Base-by-base conservation (phyloP, 2,329 filamentous ascomycete genomes). In the Sclerotinia sclerotiorum region DNA sequence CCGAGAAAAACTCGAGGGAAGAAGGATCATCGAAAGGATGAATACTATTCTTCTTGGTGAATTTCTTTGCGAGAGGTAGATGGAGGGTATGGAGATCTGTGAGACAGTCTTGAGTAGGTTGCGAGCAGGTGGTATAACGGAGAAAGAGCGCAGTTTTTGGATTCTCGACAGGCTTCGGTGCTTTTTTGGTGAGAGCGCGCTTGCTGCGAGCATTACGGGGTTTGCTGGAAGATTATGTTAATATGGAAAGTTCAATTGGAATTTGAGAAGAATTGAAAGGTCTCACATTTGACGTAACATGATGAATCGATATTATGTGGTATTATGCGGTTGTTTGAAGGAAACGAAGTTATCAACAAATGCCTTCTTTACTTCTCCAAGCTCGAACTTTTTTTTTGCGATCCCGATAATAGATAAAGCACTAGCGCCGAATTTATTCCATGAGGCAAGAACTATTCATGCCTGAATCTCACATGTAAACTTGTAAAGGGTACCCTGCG, bases 11-110 rank as follows among this genome's bases (percentile, higher is more conserved):
- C 81, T 97, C 93, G 73, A 98, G 86, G 65, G 91, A 94, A 39
- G 90, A 84, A 72, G 91, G 83, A 79, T 96, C 93, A 80, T 97
- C 94, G 80, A 99, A 99, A 2, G 95, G 95, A 80, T 95, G 93
- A 75, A 97, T 90, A 74, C 88, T 85, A 81, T 99, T 99, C 84
- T 98, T 98, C 86, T 98, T 99, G 81, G 88, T 92, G 83, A 99
- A 97, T 74, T 94, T 93, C 80, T 96, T 90, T 72, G 90, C 89
- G 70, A 94, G 85, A 2, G 94, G 93, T 76, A 91, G 89, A 75
- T 94, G 94, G 77, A 99, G 84, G 61, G 92, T 87, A 80, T 93
- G 87, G 68, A 99, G 86, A 76, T 97, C 95, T 73, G 88, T 90
- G 71, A 97, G 84, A 69, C 93, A 92, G 74, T 94, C 90, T 80